These are phyloP conservation scores for Sungouiella thailandica DNA, from an alignment of 805 yeast species.

Conservation along the genomic window DNA sequence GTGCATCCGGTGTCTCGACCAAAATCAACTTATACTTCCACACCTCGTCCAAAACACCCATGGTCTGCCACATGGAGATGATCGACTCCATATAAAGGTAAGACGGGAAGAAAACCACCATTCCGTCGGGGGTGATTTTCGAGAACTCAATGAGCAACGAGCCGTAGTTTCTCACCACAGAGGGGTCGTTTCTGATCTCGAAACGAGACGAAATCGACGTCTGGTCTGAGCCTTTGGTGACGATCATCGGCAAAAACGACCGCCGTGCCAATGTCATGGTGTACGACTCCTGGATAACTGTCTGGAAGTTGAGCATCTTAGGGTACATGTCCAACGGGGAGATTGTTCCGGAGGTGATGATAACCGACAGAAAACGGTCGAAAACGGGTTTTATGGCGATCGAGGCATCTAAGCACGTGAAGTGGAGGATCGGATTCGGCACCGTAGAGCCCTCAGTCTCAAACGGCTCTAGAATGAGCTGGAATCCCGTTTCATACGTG, in stretches of 20 bases:
- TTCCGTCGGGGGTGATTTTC: conserved; percentile 94
- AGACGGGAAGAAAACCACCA: conserved; percentile 96
- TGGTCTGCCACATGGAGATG: conserved; percentile 97
- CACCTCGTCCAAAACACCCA: conserved; percentile 97
- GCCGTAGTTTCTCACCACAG: conserved; percentile 96
- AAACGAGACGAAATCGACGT: conserved; percentile 95
- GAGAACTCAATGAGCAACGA: conserved; percentile 87
- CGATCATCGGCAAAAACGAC: conserved; percentile 91
- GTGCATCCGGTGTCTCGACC: conserved; percentile 99
- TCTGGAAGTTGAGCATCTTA: conserved; percentile 87
- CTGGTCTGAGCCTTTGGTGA: conserved; percentile 97
- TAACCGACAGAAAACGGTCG: conserved; percentile 86
- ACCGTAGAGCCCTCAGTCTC: conserved; percentile 92
- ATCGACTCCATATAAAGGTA: conserved; percentile 97
- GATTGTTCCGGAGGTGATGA: conserved; percentile 96
- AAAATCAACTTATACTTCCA: conserved; percentile 95
- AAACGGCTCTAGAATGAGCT: conserved; percentile 88
- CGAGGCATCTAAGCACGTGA: conserved; percentile 94
- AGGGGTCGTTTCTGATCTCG: conserved; percentile 95
- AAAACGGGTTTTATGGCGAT: conserved; percentile 97
- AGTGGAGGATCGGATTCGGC: conserved; percentile 91
- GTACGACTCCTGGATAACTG: conserved; percentile 91
- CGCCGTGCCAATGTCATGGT: conserved; percentile 92
- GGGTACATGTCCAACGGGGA: conserved; percentile 99
- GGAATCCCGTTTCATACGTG: conserved; percentile 91